A percentile compares a stretch with the other conserved stretches of the same genome.
These are phyloP conservation scores for Dactylis glomerata DNA, from an alignment of 176 grass and related monocot genomes.

Conservation along the genomic window DNA sequence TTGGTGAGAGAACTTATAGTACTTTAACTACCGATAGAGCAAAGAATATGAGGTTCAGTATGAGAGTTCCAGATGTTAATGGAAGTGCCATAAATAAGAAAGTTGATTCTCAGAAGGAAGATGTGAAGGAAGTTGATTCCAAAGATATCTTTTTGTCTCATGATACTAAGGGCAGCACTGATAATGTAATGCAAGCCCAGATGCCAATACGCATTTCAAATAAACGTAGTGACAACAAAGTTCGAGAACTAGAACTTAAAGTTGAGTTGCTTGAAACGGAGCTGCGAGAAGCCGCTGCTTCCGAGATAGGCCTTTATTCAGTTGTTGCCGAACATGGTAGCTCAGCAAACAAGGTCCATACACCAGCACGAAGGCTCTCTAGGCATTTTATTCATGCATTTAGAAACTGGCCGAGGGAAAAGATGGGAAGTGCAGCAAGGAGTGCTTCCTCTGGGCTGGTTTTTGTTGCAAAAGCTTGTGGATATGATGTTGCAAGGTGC, in stretches of 20 bases:
- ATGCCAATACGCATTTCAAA: slow-evolving; percentile 59
- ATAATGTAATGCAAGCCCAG: slow-evolving; percentile 46
- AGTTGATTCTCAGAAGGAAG: slow-evolving; percentile 54
- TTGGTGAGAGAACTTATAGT: slow-evolving; percentile 59
- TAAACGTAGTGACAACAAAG: slow-evolving; percentile 59
- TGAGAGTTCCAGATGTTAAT: slow-evolving; percentile 52
- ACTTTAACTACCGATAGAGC: slow-evolving; percentile 74
- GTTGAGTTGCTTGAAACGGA: slow-evolving; percentile 90
- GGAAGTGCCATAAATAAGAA: slow-evolving; percentile 47
- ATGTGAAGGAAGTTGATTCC: slow-evolving; percentile 69
- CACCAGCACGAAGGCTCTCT: slow-evolving; percentile 83
- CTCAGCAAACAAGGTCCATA: slow-evolving; percentile 94
- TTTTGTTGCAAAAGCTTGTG: slow-evolving; percentile 87
- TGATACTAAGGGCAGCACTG: slow-evolving; percentile 29
- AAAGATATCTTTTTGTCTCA: slow-evolving; percentile 40
- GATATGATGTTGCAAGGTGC: slow-evolving; percentile 93
- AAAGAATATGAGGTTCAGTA: slow-evolving; percentile 60
- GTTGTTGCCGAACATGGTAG: slow-evolving; percentile 86
- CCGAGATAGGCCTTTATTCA: slow-evolving; percentile 89
- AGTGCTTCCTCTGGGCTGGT: slow-evolving; percentile 86
- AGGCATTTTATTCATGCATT: slow-evolving; percentile 69
- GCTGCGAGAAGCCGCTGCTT: slow-evolving; percentile 77
- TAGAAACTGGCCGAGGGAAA: slow-evolving; percentile 69
- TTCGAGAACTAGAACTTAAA: slow-evolving; percentile 75
- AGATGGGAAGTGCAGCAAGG: slow-evolving; percentile 74